Evolutionary conservation across 495 filamentous ascomycete species (phyloP).

Genomic region (Aspergillus nanangensis): DNA sequence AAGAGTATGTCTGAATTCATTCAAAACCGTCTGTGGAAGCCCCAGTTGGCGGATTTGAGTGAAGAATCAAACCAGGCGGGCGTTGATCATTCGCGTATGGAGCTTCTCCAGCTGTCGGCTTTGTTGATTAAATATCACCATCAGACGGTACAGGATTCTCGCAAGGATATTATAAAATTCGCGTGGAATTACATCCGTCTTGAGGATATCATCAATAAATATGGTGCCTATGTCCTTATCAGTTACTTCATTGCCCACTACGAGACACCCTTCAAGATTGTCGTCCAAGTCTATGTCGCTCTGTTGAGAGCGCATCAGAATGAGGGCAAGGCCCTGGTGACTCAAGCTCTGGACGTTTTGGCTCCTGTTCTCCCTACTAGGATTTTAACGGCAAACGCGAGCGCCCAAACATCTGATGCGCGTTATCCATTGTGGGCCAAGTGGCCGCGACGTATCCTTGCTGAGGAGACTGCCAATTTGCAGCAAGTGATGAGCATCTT

Average conservation of each 20-base stretch:
- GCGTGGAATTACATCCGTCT: conserved; percentile 97
- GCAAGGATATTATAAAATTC: conserved; percentile 98
- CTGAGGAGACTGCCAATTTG: conserved; percentile 93
- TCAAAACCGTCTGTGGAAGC: conserved; percentile 90
- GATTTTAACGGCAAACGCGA: conserved; percentile 28
- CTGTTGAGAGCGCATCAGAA: conserved; percentile 89
- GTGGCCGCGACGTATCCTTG: conserved; percentile 83
- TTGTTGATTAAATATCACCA: conserved; percentile 93
- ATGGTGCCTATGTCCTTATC: conserved; percentile 94
- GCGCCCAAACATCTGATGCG: conserved; percentile 39
- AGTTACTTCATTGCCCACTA: conserved; percentile 97
- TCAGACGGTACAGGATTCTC: conserved; percentile 75
- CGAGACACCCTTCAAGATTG: conserved; percentile 94
- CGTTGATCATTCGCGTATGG: conserved; percentile 94
- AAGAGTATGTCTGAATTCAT: conserved; percentile 85
- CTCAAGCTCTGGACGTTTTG: conserved; percentile 89
- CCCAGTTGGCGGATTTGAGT: conserved; percentile 73
- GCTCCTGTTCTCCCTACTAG: conserved; percentile 87
- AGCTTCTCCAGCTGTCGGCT: conserved; percentile 89
- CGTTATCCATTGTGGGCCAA: conserved; percentile 81
- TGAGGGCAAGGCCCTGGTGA: conserved; percentile 87
- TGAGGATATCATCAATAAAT: conserved; percentile 98
- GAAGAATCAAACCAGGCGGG: conserved; percentile 84
- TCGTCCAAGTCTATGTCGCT: conserved; percentile 87
- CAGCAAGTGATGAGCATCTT: conserved; percentile 98